Evolutionary conservation across 2,329 filamentous ascomycete genomes (phyloP), one percentile per base, ranked within the genome.

Genomic region (Cryphonectria parasitica): DNA sequence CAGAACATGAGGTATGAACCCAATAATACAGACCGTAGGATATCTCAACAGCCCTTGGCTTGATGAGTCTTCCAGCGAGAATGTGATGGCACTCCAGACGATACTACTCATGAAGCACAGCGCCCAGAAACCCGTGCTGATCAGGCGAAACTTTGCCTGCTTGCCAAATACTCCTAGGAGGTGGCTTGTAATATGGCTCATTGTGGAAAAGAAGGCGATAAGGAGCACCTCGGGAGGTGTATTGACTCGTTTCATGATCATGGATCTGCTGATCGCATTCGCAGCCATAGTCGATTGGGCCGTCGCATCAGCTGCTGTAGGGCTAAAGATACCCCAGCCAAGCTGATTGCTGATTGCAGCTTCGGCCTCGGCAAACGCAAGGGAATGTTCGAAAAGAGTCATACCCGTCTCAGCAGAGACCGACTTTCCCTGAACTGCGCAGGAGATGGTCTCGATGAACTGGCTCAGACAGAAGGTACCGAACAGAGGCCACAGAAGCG

Each of bases 291-390:
- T 73, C 3, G 81, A 76, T 39, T 83, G 81, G 17, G 82, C 80
- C 61, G 86, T 84, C 68, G 86, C 78, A 28, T 82, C 82, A 0
- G 84, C 73, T 39, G 78, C 75, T 68, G 74, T 77, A 63, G 79
- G 84, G 84, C 69, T 86, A 76, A 92, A 91, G 0, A 89, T 76
- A 0, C 91, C 89, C 79, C 94, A 89, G 17, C 91, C 91, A 19
- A 97, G 87, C 66, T 94, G 92, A 74, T 91, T 92, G 75, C 90
- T 91, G 62, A 98, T 90, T 74, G 95, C 92, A 41, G 93, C 91
- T 79, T 99, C 96, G 11, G 95, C 95, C 80, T 99, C 96, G 15
- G 95, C 94, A 82, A 98, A 99, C 2, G 95, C 95, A 11, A 99
- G 85, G 0, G 95, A 98, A 77, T 98, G 95, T 79, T 99, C 96